A percentile compares a stretch with the other conserved stretches of the same genome.
Conservation (phyloP, 352 stramenopile genomes). For the Pythium angustatum region DNA sequence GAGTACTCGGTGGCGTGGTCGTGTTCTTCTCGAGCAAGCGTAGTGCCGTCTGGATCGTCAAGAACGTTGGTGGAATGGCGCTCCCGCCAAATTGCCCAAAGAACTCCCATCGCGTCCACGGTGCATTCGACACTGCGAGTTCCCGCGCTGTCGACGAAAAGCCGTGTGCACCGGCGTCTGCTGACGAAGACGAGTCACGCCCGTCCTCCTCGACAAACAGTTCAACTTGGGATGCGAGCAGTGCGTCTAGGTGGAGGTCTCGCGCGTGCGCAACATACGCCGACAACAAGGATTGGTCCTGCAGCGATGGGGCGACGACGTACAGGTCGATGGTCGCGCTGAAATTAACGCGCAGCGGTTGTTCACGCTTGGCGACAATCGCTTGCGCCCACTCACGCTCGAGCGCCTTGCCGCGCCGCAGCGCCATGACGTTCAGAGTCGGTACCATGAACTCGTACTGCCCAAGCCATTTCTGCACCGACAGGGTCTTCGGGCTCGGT, state of each 20-base stretch:
- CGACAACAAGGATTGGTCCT: neutral
- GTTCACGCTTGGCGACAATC: neutral
- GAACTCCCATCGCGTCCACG: constrained; percentile 29
- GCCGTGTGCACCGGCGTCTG: neutral
- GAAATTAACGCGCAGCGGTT: constrained; percentile 1
- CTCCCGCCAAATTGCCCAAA: constrained; percentile 18
- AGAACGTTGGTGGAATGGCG: neutral
- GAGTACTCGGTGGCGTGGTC: neutral
- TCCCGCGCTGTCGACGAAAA: neutral
- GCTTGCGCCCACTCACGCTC: constrained; percentile 16
- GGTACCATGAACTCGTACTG: constrained; percentile 45
- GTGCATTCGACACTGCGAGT: constrained; percentile 14
- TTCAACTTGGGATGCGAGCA: constrained; percentile 13
- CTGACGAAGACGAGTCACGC: neutral
- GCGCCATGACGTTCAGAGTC: constrained; percentile 19
- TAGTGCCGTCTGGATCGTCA: constrained; percentile 12
- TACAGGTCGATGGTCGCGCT: constrained; percentile 20
- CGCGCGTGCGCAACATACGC: constrained; percentile 3
- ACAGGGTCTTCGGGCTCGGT: constrained; percentile 19
- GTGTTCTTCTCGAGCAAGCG: constrained; percentile 14
- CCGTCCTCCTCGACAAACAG: neutral
- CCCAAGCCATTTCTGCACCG: constrained; percentile 35
- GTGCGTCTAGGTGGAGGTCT: constrained; percentile 13
- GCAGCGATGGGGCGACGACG: constrained; percentile 2
- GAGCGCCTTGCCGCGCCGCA: constrained; percentile 28